phyloP scores from a whole-genome alignment of 2,329 filamentous ascomycete species.

The Bipolaris cookei region DNA sequence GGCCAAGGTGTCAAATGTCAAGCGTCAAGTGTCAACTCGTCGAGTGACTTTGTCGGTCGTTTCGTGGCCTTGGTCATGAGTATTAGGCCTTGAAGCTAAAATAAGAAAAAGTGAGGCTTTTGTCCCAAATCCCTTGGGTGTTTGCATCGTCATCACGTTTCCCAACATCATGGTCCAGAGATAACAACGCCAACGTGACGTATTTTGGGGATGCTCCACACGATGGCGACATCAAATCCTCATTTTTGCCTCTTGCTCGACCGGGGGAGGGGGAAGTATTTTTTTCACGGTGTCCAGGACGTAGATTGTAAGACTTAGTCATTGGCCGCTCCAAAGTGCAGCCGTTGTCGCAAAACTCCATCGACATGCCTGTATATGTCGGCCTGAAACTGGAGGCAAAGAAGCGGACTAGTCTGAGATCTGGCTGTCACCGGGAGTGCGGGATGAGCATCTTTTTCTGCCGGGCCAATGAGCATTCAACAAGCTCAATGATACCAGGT shows the following conservation, averaged over 20 bases:
- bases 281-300: not conserved
- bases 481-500: not conserved
- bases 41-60: not conserved
- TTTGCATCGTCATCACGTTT: slow-evolving; percentile 6
- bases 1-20: slow-evolving; percentile 4
- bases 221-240: slow-evolving; percentile 5
- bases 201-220: slow-evolving; percentile 3
- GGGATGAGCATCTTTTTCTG: slow-evolving; percentile 19
- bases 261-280: not conserved
- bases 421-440: slow-evolving; percentile 12
- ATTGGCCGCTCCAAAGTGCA: slow-evolving; percentile 17
- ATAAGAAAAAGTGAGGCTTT: slow-evolving; percentile 23
- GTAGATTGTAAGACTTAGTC: slow-evolving; percentile 3
- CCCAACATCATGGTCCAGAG: slow-evolving; percentile 3
- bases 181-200: slow-evolving; percentile 13
- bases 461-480: slow-evolving; percentile 6
- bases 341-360: not conserved
- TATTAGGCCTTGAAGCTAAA: not conserved
- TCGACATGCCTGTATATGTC: slow-evolving; percentile 12
- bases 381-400: slow-evolving; percentile 11
- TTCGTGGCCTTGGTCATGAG: not conserved
- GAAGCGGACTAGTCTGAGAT: slow-evolving; percentile 15
- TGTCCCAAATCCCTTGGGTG: slow-evolving; percentile 8
- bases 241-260: not conserved
- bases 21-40: not conserved